Evolutionary conservation across 2,329 filamentous ascomycete species (phyloP), one percentile per base, ranked within the genome.

Genomic region (Didymella sp.): DNA sequence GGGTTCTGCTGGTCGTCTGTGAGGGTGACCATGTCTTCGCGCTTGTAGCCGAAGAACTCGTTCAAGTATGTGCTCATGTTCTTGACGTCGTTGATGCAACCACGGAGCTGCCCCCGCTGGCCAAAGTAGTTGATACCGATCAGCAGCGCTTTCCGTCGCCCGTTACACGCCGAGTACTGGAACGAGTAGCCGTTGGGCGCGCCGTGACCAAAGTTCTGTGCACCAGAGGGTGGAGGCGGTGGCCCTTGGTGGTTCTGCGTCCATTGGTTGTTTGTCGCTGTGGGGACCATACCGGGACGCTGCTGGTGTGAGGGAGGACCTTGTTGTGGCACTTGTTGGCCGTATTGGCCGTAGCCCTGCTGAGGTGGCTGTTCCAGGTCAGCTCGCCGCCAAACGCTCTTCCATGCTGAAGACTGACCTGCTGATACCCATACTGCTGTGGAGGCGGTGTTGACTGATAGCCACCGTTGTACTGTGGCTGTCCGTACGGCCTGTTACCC

Each of bases 121-220:
- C 90, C 88, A 73, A 97, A 97, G 79, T 98, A 97, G 79, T 97
- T 97, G 81, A 97, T 96, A 52, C 94, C 94, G 66, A 97, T 94
- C 59, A 98, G 78, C 27, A 97, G 80, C 4, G 93, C 94, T 80
- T 97, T 97, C 73, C 93, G 84, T 68, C 88, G 87, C 42, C 93
- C 94, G 5, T 90, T 96, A 75, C 93, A 98, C 64, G 89, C 89
- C 43, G 92, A 96, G 77, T 97, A 97, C 76, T 94, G 90, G 77
- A 93, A 98, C 41, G 83, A 86, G 76, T 96, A 96, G 68, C 84
- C 84, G 61, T 87, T 83, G 17, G 92, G 92, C 13, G 93, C 92
- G 55, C 92, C 92, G 59, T 87, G 82, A 53, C 92, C 73, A 38
- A 77, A 77, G 50, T 68, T 64, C 56, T 61, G 88, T 82, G 51